Percentiles rank a stretch among this genome's conserved stretches.
Conservation (phyloP, 1,284 basidiomycete species). For the Melampsora abietis-canadensis region DNA sequence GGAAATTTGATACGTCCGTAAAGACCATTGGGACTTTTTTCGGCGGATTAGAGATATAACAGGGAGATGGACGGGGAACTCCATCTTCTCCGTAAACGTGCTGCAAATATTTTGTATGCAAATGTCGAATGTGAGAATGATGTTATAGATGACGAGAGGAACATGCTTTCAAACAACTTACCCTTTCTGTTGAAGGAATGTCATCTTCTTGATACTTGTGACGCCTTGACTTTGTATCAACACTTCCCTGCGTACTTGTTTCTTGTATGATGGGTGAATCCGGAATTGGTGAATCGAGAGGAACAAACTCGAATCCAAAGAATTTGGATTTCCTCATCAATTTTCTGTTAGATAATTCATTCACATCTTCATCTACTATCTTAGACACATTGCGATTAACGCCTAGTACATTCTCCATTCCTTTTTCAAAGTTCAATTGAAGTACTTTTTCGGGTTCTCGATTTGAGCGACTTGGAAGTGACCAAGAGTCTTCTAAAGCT, state of each 20-base stretch:
- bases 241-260: not conserved
- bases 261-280: not conserved
- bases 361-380: conserved; percentile 14
- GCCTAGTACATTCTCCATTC: conserved; percentile 35
- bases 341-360: conserved; percentile 21
- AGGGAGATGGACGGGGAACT: conserved; percentile 22
- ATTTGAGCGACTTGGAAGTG: conserved; percentile 9
- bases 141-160: not conserved
- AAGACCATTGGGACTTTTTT: conserved; percentile 37
- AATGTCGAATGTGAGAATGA: not conserved
- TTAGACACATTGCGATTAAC: conserved; percentile 5
- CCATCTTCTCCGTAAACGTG: conserved; percentile 33
- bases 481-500: conserved; percentile 66
- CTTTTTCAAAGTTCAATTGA: conserved; percentile 39
- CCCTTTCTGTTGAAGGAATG: conserved; percentile 22
- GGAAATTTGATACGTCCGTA: conserved; percentile 37
- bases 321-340: conserved; percentile 22
- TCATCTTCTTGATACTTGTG: conserved; percentile 30
- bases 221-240: not conserved
- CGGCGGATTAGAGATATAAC: conserved; percentile 13
- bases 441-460: conserved; percentile 9
- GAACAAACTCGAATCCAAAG: conserved; percentile 39
- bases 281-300: conserved; percentile 23
- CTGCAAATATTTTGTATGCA: not conserved
- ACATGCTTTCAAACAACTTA: not conserved